Evolutionary conservation across 1,139 yeast species (phyloP).

Genomic region (Geotrichum fermentans): DNA sequence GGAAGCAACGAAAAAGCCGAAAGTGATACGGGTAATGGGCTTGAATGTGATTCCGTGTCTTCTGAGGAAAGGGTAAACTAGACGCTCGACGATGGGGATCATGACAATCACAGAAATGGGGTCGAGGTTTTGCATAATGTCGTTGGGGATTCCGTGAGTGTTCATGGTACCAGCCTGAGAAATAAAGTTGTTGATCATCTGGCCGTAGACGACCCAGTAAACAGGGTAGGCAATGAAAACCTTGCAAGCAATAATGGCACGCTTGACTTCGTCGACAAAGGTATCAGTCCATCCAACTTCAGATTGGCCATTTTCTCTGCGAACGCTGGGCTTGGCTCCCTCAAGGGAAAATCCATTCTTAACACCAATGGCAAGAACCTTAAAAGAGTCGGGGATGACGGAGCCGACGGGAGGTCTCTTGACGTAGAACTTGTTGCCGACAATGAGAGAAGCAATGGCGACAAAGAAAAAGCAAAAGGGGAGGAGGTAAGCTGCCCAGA

Average conservation of each 20-base stretch:
- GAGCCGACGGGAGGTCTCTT: conserved; percentile 61
- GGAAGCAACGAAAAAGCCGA: conserved; percentile 71
- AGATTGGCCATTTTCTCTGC: conserved; percentile 38
- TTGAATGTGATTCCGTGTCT: conserved; percentile 40
- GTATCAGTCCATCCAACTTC: conserved; percentile 54
- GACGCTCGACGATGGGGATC: conserved; percentile 54
- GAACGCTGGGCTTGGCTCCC: conserved; percentile 52
- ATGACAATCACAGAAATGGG: conserved; percentile 58
- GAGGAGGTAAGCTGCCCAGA: conserved; percentile 69
- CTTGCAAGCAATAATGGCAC: conserved; percentile 58
- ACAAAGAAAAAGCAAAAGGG: conserved; percentile 62
- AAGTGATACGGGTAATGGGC: conserved; percentile 66
- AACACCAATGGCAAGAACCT: conserved; percentile 45
- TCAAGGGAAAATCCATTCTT: conserved; percentile 50
- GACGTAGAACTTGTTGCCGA: conserved; percentile 56
- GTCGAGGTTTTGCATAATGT: conserved; percentile 58
- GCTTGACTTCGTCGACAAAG: conserved; percentile 58
- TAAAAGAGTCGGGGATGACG: conserved; percentile 54
- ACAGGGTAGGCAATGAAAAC: conserved; percentile 59
- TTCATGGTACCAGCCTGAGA: conserved; percentile 65
- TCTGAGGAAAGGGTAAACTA: conserved; percentile 54
- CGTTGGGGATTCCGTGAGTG: conserved; percentile 61
- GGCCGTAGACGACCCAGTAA: conserved; percentile 65
- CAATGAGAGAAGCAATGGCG: conserved; percentile 50
- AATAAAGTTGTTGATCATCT: conserved; percentile 60